phyloP scores from a whole-genome alignment of 169 alveolate species.

The Eimeria falciformis region DNA sequence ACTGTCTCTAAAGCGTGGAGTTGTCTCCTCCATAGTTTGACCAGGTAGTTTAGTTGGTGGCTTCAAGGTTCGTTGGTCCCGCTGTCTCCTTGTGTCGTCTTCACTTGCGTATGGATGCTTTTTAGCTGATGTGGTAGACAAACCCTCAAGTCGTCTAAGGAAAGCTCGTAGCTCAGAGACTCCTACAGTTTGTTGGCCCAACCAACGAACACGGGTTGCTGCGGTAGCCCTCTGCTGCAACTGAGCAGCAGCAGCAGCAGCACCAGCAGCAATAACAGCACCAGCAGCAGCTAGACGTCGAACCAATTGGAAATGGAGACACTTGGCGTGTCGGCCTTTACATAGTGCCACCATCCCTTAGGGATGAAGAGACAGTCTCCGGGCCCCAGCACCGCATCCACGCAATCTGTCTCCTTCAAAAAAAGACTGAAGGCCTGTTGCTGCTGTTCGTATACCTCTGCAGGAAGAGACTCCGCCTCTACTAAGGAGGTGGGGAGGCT shows the following conservation, averaged over 20 bases:
- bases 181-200: too few species aligned
- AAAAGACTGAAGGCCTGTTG: slow-evolving; percentile 19
- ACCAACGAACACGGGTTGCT: too few species aligned
- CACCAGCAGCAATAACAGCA: slow-evolving; percentile 30
- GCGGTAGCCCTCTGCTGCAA: too few species aligned
- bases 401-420: background rate
- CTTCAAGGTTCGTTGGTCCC: too few species aligned
- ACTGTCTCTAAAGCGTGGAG: too few species aligned
- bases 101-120: too few species aligned
- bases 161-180: too few species aligned
- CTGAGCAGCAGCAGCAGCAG: slow-evolving; percentile 52
- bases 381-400: slow-evolving; percentile 63
- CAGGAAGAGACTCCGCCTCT: background rate
- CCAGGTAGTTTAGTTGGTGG: too few species aligned
- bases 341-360: slow-evolving; percentile 79
- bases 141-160: too few species aligned
- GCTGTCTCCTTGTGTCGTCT: too few species aligned
- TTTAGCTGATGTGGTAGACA: too few species aligned
- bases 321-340: slow-evolving; percentile 51
- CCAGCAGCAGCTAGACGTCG: slow-evolving; percentile 25
- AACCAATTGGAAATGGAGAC: slow-evolving; percentile 77
- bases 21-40: too few species aligned
- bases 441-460: slow-evolving; percentile 38
- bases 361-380: slow-evolving; percentile 79
- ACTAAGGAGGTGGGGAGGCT: slow-evolving; percentile 15